Base-by-base conservation (phyloP, 176 grass and related monocot genomes). In the Pontederia paniculata region DNA sequence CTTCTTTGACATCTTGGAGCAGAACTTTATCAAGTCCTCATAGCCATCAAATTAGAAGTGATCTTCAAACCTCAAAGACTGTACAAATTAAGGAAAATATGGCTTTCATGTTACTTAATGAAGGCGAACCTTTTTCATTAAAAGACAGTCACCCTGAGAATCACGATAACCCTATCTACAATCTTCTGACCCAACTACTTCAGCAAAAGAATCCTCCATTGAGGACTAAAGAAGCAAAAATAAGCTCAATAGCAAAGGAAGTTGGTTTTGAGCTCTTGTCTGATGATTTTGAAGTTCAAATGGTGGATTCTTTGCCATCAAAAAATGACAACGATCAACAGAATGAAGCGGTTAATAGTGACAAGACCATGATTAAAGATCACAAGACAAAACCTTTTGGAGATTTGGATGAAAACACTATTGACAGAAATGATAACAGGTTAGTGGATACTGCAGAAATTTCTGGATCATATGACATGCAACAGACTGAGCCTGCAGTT, bases 81-180 rank as follows among this genome's bases (percentile, higher is more conserved):
- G 72, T 83, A 67, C 68, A 80, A 67, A 54, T 89, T 12, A 76
- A 76, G 76, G 90, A 96, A 46, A 78, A 96, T 55, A 86, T 83
- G 64, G 72, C 80, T 63, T 65, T 86, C 52, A 86, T 96, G 82
- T 58, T 89, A 23, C 68, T 83, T 73, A 78, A 86, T 64, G 74
- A 89, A 54, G 85, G 78, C 63, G 79, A 83, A 51, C 72, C 62
- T 71, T 77, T 80, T 80, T 80, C 80, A 45, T 68, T 80, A 1
- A 58, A 49, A 83, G 70, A 48, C 69, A 69, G 50, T 67, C 60
- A 56, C 54, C 59, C 76, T 67, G 73, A 15, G 23, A 62, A 50
- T 71, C 23, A 63, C 9, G 37, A 52, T 46, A 71, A 80, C 69
- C 42, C 65, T 23, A 77, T 95, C 46, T 74, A 82, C 54, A 82